Percentiles rank a stretch among this genome's conserved stretches.
Conservation (phyloP, 2,329 filamentous ascomycete species). For the Fusarium sp. region DNA sequence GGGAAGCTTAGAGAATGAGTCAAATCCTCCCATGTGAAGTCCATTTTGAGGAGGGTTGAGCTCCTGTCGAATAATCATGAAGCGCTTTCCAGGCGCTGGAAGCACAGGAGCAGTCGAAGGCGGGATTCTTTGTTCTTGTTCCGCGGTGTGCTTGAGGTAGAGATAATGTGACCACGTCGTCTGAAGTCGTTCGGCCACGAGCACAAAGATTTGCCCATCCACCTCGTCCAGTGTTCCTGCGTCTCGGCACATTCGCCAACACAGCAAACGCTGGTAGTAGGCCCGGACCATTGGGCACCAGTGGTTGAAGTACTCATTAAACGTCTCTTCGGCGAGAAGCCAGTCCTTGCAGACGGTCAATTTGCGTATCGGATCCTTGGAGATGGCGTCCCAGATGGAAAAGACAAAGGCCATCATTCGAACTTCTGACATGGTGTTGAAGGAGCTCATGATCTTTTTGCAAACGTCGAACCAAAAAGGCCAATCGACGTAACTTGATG, state of each 20-base stretch:
- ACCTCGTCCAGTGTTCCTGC: slow-evolving; percentile 73
- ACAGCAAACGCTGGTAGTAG: slow-evolving; percentile 91
- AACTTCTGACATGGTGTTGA: slow-evolving; percentile 92
- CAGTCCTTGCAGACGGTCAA: slow-evolving; percentile 78
- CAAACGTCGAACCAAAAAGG: slow-evolving; percentile 87
- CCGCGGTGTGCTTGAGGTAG: slow-evolving; percentile 76
- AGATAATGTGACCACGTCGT: slow-evolving; percentile 84
- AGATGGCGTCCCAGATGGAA: slow-evolving; percentile 80
- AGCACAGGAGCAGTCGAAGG: slow-evolving; percentile 86
- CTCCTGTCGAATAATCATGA: slow-evolving; percentile 91
- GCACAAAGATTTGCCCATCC: slow-evolving; percentile 77
- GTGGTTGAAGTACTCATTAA: slow-evolving; percentile 87
- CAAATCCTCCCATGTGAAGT: slow-evolving; percentile 61
- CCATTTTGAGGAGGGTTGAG: slow-evolving; percentile 60
- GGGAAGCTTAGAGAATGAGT: slow-evolving; percentile 54
- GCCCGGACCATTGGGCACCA: slow-evolving; percentile 97
- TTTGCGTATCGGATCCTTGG: slow-evolving; percentile 75
- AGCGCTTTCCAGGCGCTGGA: slow-evolving; percentile 85
- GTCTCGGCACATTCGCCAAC: slow-evolving; percentile 88
- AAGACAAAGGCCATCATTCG: slow-evolving; percentile 86
- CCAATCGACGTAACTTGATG: slow-evolving; percentile 74
- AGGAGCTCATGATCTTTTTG: slow-evolving; percentile 81
- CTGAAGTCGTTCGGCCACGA: slow-evolving; percentile 75
- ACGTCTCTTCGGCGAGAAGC: slow-evolving; percentile 79
- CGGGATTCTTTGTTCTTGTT: slow-evolving; percentile 62